phyloP scores from a whole-genome alignment of 129 eudicot species.

The Scalesia atractyloides region DNA sequence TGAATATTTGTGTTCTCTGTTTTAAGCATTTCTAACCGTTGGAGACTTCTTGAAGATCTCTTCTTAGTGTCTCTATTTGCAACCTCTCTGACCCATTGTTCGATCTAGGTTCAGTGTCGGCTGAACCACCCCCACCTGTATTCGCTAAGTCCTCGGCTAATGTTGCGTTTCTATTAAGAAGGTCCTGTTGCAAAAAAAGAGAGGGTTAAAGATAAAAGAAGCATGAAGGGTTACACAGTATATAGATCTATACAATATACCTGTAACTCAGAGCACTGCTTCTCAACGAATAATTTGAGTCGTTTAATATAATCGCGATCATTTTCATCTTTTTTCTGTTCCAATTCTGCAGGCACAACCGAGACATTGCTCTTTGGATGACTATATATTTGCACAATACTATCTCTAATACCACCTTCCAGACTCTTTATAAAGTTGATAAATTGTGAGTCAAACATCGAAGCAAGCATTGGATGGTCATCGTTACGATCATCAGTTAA shows the following conservation, averaged over 20 bases:
- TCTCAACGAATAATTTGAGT: constrained; percentile 68
- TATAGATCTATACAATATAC: constrained; percentile 37
- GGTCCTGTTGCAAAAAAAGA: constrained; percentile 51
- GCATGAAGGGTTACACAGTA: neutral
- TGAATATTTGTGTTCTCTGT: constrained; percentile 61
- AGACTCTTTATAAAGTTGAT: constrained; percentile 53
- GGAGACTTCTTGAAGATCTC: constrained; percentile 76
- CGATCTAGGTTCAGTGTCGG: constrained; percentile 44
- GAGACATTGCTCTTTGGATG: constrained; percentile 84
- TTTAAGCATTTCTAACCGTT: constrained; percentile 60
- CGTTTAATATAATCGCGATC: constrained; percentile 73
- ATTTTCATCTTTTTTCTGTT: constrained; percentile 64
- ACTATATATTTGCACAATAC: constrained; percentile 71
- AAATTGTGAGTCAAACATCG: constrained; percentile 68
- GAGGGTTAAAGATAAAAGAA: neutral
- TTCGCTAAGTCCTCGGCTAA: constrained; percentile 76
- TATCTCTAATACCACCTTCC: constrained; percentile 67
- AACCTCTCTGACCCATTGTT: constrained; percentile 66
- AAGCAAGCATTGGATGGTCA: constrained; percentile 76
- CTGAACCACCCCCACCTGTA: constrained; percentile 54
- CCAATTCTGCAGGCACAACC: constrained; percentile 87
- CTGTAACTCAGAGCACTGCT: constrained; percentile 93
- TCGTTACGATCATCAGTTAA: constrained; percentile 45
- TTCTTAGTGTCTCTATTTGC: constrained; percentile 61
- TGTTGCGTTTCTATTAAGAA: constrained; percentile 75